Base-by-base conservation (phyloP, 148 eudicot species). In the Beta vulgaris region DNA sequence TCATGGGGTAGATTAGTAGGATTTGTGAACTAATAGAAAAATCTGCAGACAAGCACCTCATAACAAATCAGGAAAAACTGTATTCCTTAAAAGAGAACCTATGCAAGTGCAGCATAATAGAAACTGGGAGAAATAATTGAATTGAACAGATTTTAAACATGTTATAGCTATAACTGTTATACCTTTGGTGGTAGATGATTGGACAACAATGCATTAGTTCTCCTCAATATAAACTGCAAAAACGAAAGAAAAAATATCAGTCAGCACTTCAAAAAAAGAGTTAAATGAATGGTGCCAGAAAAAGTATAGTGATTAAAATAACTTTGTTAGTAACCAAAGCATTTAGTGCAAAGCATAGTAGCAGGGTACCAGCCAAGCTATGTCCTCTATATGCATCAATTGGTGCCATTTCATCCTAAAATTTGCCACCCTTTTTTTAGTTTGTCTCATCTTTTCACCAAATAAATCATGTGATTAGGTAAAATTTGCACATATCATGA, bases 131-230 rank as follows among this genome's bases (percentile, higher is more conserved):
- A n/a, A n/a, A n/a, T n/a, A n/a, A 69, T 31, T 13, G 60, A 3
- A 69, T n/a, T 21, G 25, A 68, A 55, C 66, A 75, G 13, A 70
- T 28, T 34, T 51, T 53, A 48, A 37, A 21, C 60, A 40, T 66
- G 68, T 46, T 42, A 29, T 25, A 69, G 42, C 51, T 19, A 6
- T 34, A 71, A n/a, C 35, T 28, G 48, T 21, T n/a, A 76, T 86
- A 96, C 99, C 99, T 96, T 96, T 78, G 99, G 99, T 71, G 99
- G 99, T 77, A 96, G 81, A 86, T 96, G 99, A 86, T 92, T 96
- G 6, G 99, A 96, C 73, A 96, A 82, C 78, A 96, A 71, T 21
- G 98, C 91, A 82, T 96, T 96, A 31, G 99, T 92, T 83, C 99
- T 91, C 82, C 99, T 87, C 88, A 96, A 76, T 80, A 96, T 91